These are phyloP conservation scores for Hortiboletus flavorubellus DNA, from an alignment of 768 basidiomycete species.

Conservation along the genomic window DNA sequence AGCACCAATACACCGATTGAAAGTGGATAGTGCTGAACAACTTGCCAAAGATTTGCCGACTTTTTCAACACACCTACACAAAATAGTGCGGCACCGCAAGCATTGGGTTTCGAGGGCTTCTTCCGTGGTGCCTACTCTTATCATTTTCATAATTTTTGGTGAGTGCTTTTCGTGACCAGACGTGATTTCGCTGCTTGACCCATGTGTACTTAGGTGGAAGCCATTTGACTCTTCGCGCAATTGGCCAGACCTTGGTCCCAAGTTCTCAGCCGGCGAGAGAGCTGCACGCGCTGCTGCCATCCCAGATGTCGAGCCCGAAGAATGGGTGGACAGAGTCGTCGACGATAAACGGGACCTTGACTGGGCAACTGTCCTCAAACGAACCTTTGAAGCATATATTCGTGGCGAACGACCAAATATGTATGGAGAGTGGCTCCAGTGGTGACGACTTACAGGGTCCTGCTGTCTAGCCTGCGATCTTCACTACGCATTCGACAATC, in stretches of 20 bases:
- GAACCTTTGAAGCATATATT: constrained; percentile 91
- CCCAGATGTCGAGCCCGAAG: constrained; percentile 32
- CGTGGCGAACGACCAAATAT: constrained; percentile 91
- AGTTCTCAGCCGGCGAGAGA: constrained; percentile 74
- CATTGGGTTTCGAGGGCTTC: constrained; percentile 91
- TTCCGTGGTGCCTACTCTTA: constrained; percentile 95
- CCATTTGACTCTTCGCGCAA: constrained; percentile 93
- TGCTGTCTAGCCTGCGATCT: constrained; percentile 7
- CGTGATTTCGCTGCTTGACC: neutral
- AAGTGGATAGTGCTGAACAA: neutral
- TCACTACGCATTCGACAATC: constrained; percentile 24
- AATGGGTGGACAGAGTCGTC: constrained; percentile 41
- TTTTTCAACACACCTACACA: constrained; percentile 81
- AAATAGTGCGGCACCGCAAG: constrained; percentile 78
- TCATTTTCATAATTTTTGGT: constrained; percentile 96
- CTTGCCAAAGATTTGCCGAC: constrained; percentile 64
- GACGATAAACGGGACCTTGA: constrained; percentile 79
- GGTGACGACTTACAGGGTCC: constrained; percentile 32
- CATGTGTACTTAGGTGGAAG: constrained; percentile 69
- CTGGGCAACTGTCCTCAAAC: constrained; percentile 93
- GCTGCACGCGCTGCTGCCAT: constrained; percentile 49
- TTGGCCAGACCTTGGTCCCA: constrained; percentile 88
- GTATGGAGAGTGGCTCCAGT: constrained; percentile 82
- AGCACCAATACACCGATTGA: constrained; percentile 15
- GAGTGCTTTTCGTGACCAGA: constrained; percentile 19